These are phyloP conservation scores for Trametes villosa DNA, from an alignment of 768 basidiomycete species.

Conservation along the genomic window DNA sequence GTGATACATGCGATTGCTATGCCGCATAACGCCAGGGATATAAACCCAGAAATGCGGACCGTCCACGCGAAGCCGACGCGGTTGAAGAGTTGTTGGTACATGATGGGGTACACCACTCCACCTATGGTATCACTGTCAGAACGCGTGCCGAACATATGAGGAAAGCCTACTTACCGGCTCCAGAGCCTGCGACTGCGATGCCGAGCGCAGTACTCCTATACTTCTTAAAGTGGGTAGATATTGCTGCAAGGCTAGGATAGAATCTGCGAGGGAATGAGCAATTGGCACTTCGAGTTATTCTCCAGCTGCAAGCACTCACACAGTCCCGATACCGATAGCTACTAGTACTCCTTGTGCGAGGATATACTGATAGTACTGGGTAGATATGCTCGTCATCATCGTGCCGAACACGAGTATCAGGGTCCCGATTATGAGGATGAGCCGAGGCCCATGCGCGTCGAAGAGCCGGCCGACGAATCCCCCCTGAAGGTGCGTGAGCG, in stretches of 20 bases:
- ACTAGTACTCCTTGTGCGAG: slow-evolving; percentile 66
- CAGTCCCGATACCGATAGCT: slow-evolving; percentile 62
- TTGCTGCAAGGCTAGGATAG: slow-evolving; percentile 67
- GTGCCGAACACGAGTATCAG: slow-evolving; percentile 53
- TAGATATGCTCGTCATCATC: slow-evolving; percentile 61
- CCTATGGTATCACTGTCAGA: slow-evolving; percentile 38
- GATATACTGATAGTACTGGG: slow-evolving; percentile 61
- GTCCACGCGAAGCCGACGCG: slow-evolving; percentile 65
- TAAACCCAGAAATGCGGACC: slow-evolving; percentile 58
- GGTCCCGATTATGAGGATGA: slow-evolving; percentile 55
- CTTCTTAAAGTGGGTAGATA: slow-evolving; percentile 65
- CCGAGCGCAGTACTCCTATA: slow-evolving; percentile 74
- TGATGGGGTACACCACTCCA: slow-evolving; percentile 70
- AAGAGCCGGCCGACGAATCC: slow-evolving; percentile 64
- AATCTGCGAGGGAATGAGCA: slow-evolving; percentile 52
- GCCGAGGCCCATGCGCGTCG: slow-evolving; percentile 61
- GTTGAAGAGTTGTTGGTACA: slow-evolving; percentile 60
- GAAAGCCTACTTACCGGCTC: slow-evolving; percentile 48
- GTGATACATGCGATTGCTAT: slow-evolving; percentile 53
- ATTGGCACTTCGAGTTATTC: slow-evolving; percentile 10
- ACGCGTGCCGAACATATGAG: neutral
- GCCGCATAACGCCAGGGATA: slow-evolving; percentile 52
- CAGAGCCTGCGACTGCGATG: slow-evolving; percentile 70
- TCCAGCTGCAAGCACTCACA: slow-evolving; percentile 48
- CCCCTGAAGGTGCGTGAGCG: slow-evolving; percentile 45